These are phyloP conservation scores for Didymella segeticola DNA, from an alignment of 2,329 filamentous ascomycete genomes.

Conservation along the genomic window DNA sequence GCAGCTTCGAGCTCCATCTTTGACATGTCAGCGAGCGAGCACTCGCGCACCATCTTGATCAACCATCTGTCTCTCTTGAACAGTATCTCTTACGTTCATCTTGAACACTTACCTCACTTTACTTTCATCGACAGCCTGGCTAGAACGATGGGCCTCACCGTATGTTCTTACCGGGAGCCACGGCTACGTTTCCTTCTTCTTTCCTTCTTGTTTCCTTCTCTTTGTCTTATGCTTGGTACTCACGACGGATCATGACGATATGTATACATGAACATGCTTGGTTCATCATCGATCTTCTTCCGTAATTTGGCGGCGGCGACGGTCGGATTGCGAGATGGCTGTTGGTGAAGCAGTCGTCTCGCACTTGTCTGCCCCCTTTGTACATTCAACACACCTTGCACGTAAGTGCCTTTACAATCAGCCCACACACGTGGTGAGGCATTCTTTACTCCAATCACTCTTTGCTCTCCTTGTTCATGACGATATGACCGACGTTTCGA, in stretches of 20 bases:
- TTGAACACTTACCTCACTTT: slow-evolving; percentile 24
- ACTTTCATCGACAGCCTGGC: slow-evolving; percentile 19
- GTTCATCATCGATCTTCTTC: slow-evolving; percentile 30
- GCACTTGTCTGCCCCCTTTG: slow-evolving; percentile 29
- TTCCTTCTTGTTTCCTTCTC: slow-evolving; percentile 18
- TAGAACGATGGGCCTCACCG: slow-evolving; percentile 24
- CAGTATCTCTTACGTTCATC: slow-evolving; percentile 46
- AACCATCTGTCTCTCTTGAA: slow-evolving; percentile 29
- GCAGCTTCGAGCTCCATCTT: slow-evolving; percentile 29
- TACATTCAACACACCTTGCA: slow-evolving; percentile 34
- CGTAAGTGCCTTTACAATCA: slow-evolving; percentile 26
- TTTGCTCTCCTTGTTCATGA: slow-evolving; percentile 32
- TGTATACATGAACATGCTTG: slow-evolving; percentile 30
- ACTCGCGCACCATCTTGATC: slow-evolving; percentile 30
- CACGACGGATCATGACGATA: slow-evolving; percentile 37
- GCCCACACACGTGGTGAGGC: slow-evolving; percentile 23
- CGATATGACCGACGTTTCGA: slow-evolving; percentile 35
- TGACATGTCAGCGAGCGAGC: slow-evolving; percentile 29
- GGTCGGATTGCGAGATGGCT: slow-evolving; percentile 8
- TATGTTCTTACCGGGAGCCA: slow-evolving; percentile 19
- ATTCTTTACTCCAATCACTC: slow-evolving; percentile 25
- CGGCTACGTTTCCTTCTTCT: slow-evolving; percentile 15
- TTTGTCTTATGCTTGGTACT: slow-evolving; percentile 24
- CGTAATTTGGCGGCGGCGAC: slow-evolving; percentile 29
- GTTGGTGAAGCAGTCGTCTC: slow-evolving; percentile 11